Evolutionary conservation across 106 monocot species (phyloP).

Genomic region (Acorus gramineus): DNA sequence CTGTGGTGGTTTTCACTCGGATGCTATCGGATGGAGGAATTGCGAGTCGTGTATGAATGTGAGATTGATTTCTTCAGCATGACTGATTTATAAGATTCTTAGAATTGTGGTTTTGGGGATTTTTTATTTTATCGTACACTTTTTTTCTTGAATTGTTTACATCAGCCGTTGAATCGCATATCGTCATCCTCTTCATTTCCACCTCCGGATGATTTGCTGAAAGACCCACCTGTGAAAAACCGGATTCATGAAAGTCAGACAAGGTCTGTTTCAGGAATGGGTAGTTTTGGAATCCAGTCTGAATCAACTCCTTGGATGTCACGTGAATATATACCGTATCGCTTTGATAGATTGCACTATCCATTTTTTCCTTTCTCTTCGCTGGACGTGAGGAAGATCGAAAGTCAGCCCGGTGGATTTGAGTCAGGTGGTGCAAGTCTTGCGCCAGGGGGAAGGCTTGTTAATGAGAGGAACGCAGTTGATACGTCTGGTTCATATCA

Average conservation of each 20-base stretch:
- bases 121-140: no score
- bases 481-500: conserved; percentile 29
- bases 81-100: no score
- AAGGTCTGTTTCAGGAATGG: conserved; percentile 61
- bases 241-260: conserved; percentile 38
- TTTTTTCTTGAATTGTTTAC: conserved; percentile 2
- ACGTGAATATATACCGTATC: conserved; percentile 68
- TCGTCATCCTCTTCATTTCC: conserved; percentile 41
- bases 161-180: conserved; percentile 45
- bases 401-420: conserved; percentile 33
- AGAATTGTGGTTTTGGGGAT: no score
- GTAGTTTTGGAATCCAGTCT: conserved; percentile 73
- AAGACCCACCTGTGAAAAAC: conserved; percentile 45
- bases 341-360: neutral
- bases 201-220: conserved; percentile 40
- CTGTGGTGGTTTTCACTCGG: conserved; percentile 48
- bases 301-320: conserved; percentile 85
- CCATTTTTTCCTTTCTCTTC: conserved; percentile 1
- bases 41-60: conserved; percentile 64
- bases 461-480: conserved; percentile 34
- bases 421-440: conserved; percentile 26
- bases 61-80: neutral
- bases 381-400: conserved; percentile 45
- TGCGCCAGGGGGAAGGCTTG: conserved; percentile 33
- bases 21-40: conserved; percentile 54